Evolutionary conservation across 1,139 yeast genomes (phyloP).

Genomic region (Blastobotrys buckinghamii): DNA sequence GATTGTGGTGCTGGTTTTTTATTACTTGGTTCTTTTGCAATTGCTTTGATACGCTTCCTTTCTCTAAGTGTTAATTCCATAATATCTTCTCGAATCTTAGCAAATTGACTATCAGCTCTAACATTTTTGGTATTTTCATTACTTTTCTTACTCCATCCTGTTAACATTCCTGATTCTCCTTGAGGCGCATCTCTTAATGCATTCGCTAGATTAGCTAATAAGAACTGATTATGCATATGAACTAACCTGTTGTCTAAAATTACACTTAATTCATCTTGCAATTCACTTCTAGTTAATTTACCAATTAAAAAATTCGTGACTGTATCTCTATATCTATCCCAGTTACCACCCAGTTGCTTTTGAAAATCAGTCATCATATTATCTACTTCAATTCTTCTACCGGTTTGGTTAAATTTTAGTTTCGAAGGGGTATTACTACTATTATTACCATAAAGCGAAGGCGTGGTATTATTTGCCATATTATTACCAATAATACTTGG

Average conservation of each 20-base stretch:
- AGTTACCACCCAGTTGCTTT: constrained; percentile 58
- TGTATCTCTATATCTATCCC: constrained; percentile 84
- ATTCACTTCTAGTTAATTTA: constrained; percentile 68
- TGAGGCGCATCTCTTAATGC: constrained; percentile 67
- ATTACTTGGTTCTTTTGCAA: constrained; percentile 60
- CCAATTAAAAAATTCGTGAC: constrained; percentile 59
- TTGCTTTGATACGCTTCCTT: constrained; percentile 74
- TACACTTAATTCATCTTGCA: constrained; percentile 50
- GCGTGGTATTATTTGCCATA: background rate
- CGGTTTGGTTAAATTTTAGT: constrained; percentile 3
- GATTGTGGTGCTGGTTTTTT: constrained; percentile 40
- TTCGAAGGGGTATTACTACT: constrained; percentile 5
- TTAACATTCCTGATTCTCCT: constrained; percentile 43
- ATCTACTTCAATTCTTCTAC: constrained; percentile 61
- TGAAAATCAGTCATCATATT: constrained; percentile 68
- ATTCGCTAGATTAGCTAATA: constrained; percentile 78
- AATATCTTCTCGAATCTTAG: constrained; percentile 75
- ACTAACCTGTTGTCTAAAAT: constrained; percentile 49
- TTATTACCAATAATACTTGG: constrained; percentile 2
- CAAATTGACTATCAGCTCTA: constrained; percentile 52
- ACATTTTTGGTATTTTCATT: constrained; percentile 23
- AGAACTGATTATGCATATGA: constrained; percentile 70
- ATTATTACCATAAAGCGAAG: too few relatives aligned
- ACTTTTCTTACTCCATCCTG: constrained; percentile 46
- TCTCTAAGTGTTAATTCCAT: constrained; percentile 84